phyloP scores from a whole-genome alignment of 306 rosid species.

The Begonia peltatifolia region DNA sequence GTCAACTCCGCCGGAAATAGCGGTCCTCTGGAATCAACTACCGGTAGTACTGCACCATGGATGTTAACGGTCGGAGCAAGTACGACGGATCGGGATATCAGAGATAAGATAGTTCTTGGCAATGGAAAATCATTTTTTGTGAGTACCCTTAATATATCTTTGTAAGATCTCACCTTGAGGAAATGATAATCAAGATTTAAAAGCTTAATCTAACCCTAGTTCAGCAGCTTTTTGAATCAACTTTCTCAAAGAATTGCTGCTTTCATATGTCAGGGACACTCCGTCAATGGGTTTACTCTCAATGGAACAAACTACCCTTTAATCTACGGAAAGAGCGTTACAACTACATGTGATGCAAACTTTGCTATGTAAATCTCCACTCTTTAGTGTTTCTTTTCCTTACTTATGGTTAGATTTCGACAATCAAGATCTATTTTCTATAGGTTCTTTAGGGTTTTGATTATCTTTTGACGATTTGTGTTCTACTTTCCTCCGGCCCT shows the following conservation, averaged over 20 bases:
- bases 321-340: constrained; percentile 8
- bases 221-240: neutral
- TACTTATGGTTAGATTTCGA: no score
- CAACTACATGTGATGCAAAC: neutral
- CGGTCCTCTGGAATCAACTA: neutral
- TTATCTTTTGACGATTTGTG: no score
- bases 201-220: neutral
- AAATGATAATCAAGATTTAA: no score
- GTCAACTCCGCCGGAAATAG: constrained; percentile 20
- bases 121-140: constrained; percentile 6
- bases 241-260: neutral
- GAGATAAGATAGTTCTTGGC: constrained; percentile 7
- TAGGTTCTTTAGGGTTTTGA: no score
- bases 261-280: constrained; percentile 13
- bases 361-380: neutral
- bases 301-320: constrained; percentile 13
- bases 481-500: no score
- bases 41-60: constrained; percentile 17
- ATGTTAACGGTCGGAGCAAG: constrained; percentile 14
- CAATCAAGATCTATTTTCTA: no score
- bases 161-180: no score
- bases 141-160: neutral
- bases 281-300: constrained; percentile 12
- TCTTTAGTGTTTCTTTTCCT: no score
- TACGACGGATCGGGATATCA: constrained; percentile 7